Percentiles rank a stretch among this genome's conserved stretches.
Evolutionary conservation across 2,329 filamentous ascomycete genomes (phyloP).

Genomic region (Epichloe hybrida): DNA sequence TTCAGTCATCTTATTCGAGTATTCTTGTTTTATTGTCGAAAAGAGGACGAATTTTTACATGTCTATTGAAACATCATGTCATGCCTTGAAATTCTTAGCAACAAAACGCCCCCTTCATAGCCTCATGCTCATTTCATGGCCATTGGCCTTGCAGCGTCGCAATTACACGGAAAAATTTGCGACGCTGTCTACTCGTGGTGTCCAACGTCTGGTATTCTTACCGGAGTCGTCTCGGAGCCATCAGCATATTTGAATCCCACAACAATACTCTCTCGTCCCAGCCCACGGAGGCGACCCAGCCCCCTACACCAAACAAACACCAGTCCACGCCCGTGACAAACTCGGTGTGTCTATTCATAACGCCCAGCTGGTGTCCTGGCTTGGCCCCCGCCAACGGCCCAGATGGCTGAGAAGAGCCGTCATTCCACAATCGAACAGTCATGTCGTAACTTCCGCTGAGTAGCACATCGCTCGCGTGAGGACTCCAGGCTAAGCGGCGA

Average conservation of each 20-base stretch:
- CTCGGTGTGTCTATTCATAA: slow-evolving; percentile 90
- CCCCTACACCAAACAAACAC: slow-evolving; percentile 90
- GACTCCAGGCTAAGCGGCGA: slow-evolving; percentile 76
- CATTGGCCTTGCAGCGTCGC: neutral
- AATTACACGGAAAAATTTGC: too few relatives aligned
- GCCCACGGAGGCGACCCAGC: slow-evolving; percentile 86
- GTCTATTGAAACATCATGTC: neutral
- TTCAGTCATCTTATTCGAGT: neutral
- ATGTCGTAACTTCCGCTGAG: slow-evolving; percentile 93
- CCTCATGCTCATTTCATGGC: neutral
- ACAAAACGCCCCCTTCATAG: neutral
- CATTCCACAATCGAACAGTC: slow-evolving; percentile 89
- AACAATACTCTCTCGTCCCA: slow-evolving; percentile 89
- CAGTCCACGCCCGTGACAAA: slow-evolving; percentile 95
- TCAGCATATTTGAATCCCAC: slow-evolving; percentile 65
- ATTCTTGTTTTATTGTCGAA: neutral
- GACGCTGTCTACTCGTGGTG: neutral
- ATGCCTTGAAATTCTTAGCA: neutral
- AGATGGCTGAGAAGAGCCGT: slow-evolving; percentile 39
- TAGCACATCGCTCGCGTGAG: slow-evolving; percentile 78
- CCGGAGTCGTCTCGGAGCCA: slow-evolving; percentile 14
- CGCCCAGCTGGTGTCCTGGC: slow-evolving; percentile 59
- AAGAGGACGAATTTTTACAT: neutral
- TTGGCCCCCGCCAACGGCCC: slow-evolving; percentile 23
- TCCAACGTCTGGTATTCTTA: neutral